These are phyloP conservation scores for Ceratocystis destructans DNA, from an alignment of 2,329 filamentous ascomycete genomes.

Conservation along the genomic window DNA sequence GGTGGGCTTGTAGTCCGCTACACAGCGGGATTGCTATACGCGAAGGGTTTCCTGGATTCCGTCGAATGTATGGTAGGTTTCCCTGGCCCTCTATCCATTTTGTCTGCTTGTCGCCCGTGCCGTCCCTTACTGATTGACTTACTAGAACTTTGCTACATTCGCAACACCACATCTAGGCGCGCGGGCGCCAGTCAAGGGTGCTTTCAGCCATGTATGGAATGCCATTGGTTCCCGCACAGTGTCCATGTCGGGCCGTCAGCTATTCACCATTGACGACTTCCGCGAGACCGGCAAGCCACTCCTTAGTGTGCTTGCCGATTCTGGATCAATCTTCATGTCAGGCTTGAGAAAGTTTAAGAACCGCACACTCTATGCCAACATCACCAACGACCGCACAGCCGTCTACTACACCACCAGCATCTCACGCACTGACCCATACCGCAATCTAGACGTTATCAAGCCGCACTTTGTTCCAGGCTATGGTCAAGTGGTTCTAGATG, in stretches of 20 bases:
- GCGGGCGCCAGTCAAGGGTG: constrained; percentile 52
- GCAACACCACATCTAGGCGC: constrained; percentile 74
- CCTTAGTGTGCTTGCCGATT: constrained; percentile 68
- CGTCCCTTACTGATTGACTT: not conserved
- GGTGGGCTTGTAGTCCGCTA: constrained; percentile 80
- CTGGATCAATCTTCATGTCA: constrained; percentile 70
- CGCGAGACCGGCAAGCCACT: constrained; percentile 69
- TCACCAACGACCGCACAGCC: constrained; percentile 71
- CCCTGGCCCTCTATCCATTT: not conserved
- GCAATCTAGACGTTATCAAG: constrained; percentile 37
- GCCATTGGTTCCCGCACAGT: constrained; percentile 68
- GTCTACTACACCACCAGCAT: constrained; percentile 75
- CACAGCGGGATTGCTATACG: constrained; percentile 68
- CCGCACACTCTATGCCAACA: constrained; percentile 69
- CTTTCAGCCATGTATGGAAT: constrained; percentile 60
- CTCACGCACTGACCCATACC: constrained; percentile 62
- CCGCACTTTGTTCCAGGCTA: constrained; percentile 59
- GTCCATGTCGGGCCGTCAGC: constrained; percentile 64
- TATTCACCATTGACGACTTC: constrained; percentile 79
- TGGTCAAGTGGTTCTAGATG: constrained; percentile 61
- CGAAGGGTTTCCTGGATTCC: constrained; percentile 64
- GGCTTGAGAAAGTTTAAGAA: constrained; percentile 64
- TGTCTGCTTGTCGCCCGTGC: not conserved
- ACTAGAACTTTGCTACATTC: constrained; percentile 81
- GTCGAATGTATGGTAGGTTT: constrained; percentile 58